These are phyloP conservation scores for Massospora cicadina DNA, from an alignment of 371 early-diverging fungal genomes.

Conservation along the genomic window DNA sequence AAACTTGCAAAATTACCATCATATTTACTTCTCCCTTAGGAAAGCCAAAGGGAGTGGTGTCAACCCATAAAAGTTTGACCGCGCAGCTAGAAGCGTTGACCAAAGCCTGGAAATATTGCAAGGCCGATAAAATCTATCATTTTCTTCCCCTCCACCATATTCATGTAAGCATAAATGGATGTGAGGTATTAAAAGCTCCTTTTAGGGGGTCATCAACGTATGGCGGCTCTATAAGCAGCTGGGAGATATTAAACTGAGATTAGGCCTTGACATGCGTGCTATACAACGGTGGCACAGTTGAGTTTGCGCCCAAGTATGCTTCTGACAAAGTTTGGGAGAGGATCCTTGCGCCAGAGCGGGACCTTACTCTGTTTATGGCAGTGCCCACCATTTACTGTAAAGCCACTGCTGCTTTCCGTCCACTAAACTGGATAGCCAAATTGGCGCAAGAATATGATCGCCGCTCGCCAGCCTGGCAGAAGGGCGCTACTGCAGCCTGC, in stretches of 20 bases:
- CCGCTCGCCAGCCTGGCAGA: constrained; percentile 5
- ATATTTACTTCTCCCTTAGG: constrained; percentile 18
- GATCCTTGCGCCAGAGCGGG: constrained; percentile 21
- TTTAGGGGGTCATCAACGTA: constrained; percentile 14
- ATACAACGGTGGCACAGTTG: constrained; percentile 49
- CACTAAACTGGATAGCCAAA: not conserved
- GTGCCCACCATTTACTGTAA: constrained; percentile 72
- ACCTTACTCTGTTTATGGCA: constrained; percentile 61
- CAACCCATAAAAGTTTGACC: constrained; percentile 40
- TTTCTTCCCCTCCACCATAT: constrained; percentile 70
- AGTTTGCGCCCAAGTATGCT: constrained; percentile 52
- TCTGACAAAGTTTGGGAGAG: constrained; percentile 38
- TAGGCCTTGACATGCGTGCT: constrained; percentile 45
- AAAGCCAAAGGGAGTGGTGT: constrained; percentile 64
- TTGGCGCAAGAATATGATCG: constrained; percentile 4
- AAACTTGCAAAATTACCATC: not conserved
- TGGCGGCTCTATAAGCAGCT: not conserved
- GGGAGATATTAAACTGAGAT: constrained; percentile 18
- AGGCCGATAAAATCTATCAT: constrained; percentile 48
- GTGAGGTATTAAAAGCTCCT: constrained; percentile 3
- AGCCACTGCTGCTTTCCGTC: not conserved
- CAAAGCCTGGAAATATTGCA: constrained; percentile 54
- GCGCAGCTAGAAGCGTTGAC: constrained; percentile 42
- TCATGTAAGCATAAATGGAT: constrained; percentile 27
- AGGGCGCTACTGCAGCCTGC: constrained; percentile 25